These are phyloP conservation scores for Fomitopsis serialis DNA, from an alignment of 768 basidiomycete species.

Conservation along the genomic window DNA sequence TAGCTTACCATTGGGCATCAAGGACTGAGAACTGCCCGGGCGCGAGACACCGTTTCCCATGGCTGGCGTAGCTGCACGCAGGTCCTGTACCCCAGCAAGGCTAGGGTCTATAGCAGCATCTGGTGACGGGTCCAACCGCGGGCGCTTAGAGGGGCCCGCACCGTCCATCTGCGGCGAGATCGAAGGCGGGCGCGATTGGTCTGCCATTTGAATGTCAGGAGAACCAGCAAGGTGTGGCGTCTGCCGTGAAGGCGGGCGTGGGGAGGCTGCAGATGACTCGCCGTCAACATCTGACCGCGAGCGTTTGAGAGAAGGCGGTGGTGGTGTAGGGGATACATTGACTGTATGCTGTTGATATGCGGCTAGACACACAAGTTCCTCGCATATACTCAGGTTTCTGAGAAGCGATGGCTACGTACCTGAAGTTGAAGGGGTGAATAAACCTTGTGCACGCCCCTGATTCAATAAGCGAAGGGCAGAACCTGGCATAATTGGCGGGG, in stretches of 20 bases:
- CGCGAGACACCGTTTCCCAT: slow-evolving; percentile 42
- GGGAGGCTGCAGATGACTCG: slow-evolving; percentile 23
- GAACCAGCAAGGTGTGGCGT: slow-evolving; percentile 27
- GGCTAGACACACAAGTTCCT: background rate
- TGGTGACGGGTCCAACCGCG: slow-evolving; percentile 46
- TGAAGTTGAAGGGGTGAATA: slow-evolving; percentile 82
- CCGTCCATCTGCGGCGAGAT: slow-evolving; percentile 44
- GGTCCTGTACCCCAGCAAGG: background rate
- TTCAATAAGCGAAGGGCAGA: slow-evolving; percentile 79
- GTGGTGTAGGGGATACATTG: slow-evolving; percentile 29
- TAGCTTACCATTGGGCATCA: slow-evolving; percentile 37
- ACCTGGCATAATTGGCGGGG: slow-evolving; percentile 84
- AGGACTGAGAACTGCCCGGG: slow-evolving; percentile 38
- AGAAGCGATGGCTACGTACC: slow-evolving; percentile 40
- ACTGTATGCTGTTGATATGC: slow-evolving; percentile 1
- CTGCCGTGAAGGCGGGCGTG: slow-evolving; percentile 13
- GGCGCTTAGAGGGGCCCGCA: slow-evolving; percentile 66
- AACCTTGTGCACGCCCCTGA: slow-evolving; percentile 81
- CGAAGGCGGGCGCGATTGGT: slow-evolving; percentile 48
- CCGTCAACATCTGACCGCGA: slow-evolving; percentile 66
- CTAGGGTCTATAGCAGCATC: background rate
- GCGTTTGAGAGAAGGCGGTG: slow-evolving; percentile 48
- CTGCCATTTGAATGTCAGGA: slow-evolving; percentile 40
- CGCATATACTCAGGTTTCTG: no score
- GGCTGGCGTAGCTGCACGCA: slow-evolving; percentile 23